Percentiles rank a stretch among this genome's conserved stretches.
phyloP scores from a whole-genome alignment of 2,329 filamentous ascomycete species.

The Colletotrichum ledebouriae region DNA sequence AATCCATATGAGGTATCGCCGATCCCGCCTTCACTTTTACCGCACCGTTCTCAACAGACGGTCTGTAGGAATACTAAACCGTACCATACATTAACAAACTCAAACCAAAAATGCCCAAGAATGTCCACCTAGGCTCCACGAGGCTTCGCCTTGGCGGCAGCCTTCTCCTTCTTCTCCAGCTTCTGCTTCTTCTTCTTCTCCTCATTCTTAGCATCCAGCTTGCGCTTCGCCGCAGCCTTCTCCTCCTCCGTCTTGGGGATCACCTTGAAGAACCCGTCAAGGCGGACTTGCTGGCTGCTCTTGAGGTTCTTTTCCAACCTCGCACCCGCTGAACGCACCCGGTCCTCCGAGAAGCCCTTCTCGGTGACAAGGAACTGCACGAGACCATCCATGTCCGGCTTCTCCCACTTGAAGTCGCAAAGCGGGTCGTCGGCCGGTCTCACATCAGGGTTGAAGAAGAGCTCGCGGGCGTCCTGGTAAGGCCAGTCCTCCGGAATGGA shows the following conservation, averaged over 20 bases:
- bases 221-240: conserved; percentile 88
- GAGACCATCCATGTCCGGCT: conserved; percentile 89
- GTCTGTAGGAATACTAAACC: not conserved
- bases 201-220: conserved; percentile 91
- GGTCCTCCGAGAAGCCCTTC: conserved; percentile 97
- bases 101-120: too few species aligned
- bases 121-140: conserved; percentile 63
- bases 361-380: conserved; percentile 91
- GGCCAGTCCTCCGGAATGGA: conserved; percentile 96
- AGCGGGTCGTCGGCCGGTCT: conserved; percentile 83
- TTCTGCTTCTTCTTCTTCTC: conserved; percentile 97
- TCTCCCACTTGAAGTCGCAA: conserved; percentile 98
- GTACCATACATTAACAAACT: not conserved
- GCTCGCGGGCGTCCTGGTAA: conserved; percentile 87
- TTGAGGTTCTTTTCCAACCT: conserved; percentile 92
- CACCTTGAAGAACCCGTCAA: conserved; percentile 98
- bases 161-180: conserved; percentile 95
- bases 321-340: conserved; percentile 83
- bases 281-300: conserved; percentile 86
- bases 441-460: conserved; percentile 94
- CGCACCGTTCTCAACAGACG: not conserved
- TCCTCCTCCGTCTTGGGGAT: conserved; percentile 89
- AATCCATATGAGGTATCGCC: conserved; percentile 16
- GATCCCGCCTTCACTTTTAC: conserved; percentile 10
- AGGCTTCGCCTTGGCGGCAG: conserved; percentile 88